Percentiles rank a stretch among this genome's conserved stretches.
phyloP scores from a whole-genome alignment of 2,329 filamentous ascomycete genomes.

The Calonectria crousiana region DNA sequence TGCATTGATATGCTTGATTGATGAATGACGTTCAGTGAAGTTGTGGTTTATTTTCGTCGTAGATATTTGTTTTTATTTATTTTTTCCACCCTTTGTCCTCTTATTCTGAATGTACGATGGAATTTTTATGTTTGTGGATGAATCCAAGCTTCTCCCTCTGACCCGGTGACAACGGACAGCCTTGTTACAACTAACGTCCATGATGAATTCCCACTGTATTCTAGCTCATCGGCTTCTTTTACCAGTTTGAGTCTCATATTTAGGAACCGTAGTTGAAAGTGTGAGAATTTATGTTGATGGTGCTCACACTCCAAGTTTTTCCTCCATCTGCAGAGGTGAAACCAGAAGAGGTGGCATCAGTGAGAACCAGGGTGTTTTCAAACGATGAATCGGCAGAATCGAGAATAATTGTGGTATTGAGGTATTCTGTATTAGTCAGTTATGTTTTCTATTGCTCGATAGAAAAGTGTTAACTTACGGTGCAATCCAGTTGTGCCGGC shows the following conservation, averaged over 20 bases:
- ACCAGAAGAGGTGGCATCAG: slow-evolving; percentile 27
- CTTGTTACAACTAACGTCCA: too few relatives aligned
- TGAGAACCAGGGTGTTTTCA: slow-evolving; percentile 21
- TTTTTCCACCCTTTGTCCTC: neutral
- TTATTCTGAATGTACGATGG: neutral
- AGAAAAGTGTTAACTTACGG: neutral
- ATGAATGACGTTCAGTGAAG: neutral
- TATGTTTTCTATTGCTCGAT: neutral
- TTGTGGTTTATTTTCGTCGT: neutral
- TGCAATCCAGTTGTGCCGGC: slow-evolving; percentile 25
- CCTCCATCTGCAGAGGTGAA: slow-evolving; percentile 30
- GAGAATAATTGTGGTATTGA: slow-evolving; percentile 27
- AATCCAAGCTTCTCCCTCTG: neutral
- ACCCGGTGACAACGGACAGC: too few relatives aligned
- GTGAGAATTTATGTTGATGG: slow-evolving; percentile 31
- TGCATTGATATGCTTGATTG: slow-evolving; percentile 42
- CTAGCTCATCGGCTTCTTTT: neutral
- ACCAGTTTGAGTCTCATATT: neutral
- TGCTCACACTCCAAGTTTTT: slow-evolving; percentile 29
- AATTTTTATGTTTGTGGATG: neutral
- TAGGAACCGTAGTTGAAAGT: slow-evolving; percentile 16
- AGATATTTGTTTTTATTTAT: too few relatives aligned
- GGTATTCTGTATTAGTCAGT: slow-evolving; percentile 20
- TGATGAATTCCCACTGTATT: neutral
- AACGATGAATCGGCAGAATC: slow-evolving; percentile 24